Evolutionary conservation across 108 stramenopile genomes (phyloP).

Genomic region (Nitzschia sp.): DNA sequence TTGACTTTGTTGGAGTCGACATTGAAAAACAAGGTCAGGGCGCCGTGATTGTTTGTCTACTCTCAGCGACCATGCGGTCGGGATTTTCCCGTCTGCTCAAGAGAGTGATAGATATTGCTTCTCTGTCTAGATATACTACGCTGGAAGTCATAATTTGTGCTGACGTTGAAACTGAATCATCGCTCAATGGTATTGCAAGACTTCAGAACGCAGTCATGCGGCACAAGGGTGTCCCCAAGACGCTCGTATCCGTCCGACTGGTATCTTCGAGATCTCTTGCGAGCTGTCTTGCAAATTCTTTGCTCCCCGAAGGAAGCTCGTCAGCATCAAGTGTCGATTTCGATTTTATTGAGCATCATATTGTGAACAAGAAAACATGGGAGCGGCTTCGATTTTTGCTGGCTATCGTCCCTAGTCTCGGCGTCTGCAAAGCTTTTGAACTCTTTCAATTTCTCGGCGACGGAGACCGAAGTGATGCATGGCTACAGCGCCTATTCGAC

Average conservation of each 20-base stretch:
- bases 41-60: constrained; percentile 46
- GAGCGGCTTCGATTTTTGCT: constrained; percentile 26
- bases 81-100: constrained; percentile 18
- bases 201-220: constrained; percentile 58
- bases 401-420: constrained; percentile 15
- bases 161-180: constrained; percentile 37
- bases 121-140: constrained; percentile 46
- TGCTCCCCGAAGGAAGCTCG: neutral
- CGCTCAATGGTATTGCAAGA: constrained; percentile 27
- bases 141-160: constrained; percentile 54
- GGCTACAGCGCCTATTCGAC: neutral
- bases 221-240: constrained; percentile 31
- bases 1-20: constrained; percentile 59
- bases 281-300: constrained; percentile 36
- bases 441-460: neutral
- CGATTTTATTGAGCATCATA: constrained; percentile 4
- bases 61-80: constrained; percentile 26
- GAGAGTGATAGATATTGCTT: constrained; percentile 37
- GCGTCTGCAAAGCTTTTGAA: neutral
- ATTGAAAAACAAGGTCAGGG: constrained; percentile 51
- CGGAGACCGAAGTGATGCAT: neutral
- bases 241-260: constrained; percentile 40
- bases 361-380: constrained; percentile 14
- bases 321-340: neutral
- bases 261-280: constrained; percentile 42